A percentile compares a stretch with the other conserved stretches of the same genome.
These are phyloP conservation scores for Chalaropsis thielavioides DNA, from an alignment of 2,329 filamentous ascomycete species.

Conservation along the genomic window DNA sequence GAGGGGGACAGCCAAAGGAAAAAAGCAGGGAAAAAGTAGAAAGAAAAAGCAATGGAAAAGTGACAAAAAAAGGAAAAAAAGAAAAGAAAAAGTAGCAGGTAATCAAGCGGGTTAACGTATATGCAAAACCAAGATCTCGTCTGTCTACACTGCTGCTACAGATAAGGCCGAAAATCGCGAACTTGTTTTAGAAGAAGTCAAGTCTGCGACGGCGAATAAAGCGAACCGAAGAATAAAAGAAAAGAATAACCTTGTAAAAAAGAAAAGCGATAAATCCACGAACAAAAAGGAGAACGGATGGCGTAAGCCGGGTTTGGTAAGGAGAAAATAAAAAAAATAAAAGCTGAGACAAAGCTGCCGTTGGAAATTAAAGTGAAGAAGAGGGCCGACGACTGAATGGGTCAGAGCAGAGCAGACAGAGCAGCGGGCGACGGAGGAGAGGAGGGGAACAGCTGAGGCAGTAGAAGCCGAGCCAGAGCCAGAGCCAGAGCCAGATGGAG, in stretches of 20 bases:
- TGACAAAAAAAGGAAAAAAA: not conserved
- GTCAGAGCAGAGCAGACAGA: not conserved
- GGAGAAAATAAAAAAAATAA: not conserved
- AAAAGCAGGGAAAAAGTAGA: not conserved
- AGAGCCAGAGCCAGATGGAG: not conserved
- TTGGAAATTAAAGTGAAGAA: not conserved
- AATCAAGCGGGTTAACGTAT: not conserved
- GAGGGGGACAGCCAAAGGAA: not conserved
- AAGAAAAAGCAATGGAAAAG: not conserved
- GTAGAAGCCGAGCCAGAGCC: not conserved
- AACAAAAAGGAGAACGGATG: not conserved
- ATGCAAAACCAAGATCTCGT: not conserved
- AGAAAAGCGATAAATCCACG: conserved; percentile 20
- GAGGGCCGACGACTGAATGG: no score
- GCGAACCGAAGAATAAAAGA: not conserved
- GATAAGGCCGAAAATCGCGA: conserved; percentile 5
- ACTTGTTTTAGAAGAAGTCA: not conserved
- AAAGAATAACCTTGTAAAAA: not conserved
- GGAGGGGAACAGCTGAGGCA: not conserved
- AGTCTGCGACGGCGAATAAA: not conserved
- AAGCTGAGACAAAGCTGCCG: not conserved
- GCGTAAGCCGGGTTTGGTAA: not conserved
- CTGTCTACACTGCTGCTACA: not conserved
- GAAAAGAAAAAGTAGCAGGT: not conserved
- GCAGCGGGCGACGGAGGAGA: not conserved